Evolutionary conservation across 2,329 filamentous ascomycete genomes (phyloP).

Genomic region (Botrytis galanthina): DNA sequence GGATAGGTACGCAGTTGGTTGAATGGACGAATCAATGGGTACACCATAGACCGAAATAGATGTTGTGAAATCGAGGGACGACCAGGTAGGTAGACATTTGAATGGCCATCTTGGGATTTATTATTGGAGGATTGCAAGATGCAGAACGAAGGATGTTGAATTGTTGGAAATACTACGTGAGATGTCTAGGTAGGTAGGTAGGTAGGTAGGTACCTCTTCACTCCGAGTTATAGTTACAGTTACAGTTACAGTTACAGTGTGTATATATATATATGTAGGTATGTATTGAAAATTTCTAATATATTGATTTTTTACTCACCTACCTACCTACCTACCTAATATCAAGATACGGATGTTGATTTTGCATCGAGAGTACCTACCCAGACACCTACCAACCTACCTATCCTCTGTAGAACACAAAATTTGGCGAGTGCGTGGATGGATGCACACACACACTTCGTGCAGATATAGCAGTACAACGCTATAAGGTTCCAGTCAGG

Average conservation of each 20-base stretch:
- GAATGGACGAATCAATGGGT: not conserved
- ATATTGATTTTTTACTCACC: not conserved
- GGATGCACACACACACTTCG: not conserved
- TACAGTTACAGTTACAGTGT: not conserved
- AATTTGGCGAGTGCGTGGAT: not conserved
- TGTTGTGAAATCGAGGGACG: not conserved
- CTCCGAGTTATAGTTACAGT: not conserved
- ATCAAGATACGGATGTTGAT: not conserved
- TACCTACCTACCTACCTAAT: too few species aligned
- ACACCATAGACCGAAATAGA: not conserved
- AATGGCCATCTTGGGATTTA: not conserved
- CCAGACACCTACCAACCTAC: too few species aligned
- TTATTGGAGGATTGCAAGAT: not conserved
- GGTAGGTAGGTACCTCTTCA: too few species aligned
- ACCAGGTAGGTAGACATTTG: not conserved
- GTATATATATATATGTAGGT: not conserved
- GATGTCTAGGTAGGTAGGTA: not conserved
- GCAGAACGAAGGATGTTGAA: not conserved
- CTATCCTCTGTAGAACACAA: not conserved
- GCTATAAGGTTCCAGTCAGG: not conserved
- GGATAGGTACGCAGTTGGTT: too few species aligned
- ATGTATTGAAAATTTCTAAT: not conserved
- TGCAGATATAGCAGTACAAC: too few species aligned
- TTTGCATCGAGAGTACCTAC: not conserved
- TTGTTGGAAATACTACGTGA: not conserved